phyloP scores from a whole-genome alignment of 345 rosid species.

The Raphanus sativus region DNA sequence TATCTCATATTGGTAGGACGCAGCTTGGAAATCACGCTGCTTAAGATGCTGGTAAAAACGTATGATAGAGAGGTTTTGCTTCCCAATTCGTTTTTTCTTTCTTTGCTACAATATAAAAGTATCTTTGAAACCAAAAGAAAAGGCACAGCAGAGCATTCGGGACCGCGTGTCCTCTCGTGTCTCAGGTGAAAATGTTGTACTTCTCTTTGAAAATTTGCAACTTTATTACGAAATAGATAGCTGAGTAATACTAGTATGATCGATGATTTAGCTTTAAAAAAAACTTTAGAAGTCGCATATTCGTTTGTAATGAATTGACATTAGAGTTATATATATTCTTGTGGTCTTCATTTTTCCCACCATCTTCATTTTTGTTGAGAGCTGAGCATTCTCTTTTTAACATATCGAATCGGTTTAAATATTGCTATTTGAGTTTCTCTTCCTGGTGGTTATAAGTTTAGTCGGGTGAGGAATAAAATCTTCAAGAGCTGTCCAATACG shows the following conservation, averaged over 20 bases:
- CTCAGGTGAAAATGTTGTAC: not conserved
- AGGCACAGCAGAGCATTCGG: not conserved
- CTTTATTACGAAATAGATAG: constrained; percentile 21
- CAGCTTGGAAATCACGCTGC: constrained; percentile 48
- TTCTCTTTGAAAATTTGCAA: not conserved
- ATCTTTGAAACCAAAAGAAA: not conserved
- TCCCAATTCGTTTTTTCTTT: not conserved
- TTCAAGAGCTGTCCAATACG: not conserved
- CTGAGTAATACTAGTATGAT: not conserved
- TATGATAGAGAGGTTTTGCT: constrained; percentile 5
- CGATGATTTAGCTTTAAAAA: not conserved
- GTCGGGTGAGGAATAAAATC: not conserved
- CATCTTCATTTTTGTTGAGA: not conserved
- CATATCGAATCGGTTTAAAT: not conserved
- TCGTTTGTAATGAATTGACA: constrained; percentile 21
- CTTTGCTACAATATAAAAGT: not conserved
- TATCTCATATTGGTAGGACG: constrained; percentile 78
- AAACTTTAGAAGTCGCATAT: not conserved
- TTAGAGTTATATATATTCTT: not conserved
- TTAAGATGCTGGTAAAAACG: constrained; percentile 18
- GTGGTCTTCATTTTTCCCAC: not conserved
- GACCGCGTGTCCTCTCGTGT: not conserved
- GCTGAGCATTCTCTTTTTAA: too few species aligned
- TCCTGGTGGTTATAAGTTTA: not conserved
- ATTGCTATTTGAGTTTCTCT: not conserved